Percentiles rank a stretch among this genome's conserved stretches.
phyloP scores from a whole-genome alignment of 2,329 filamentous ascomycete species.

The Talaromyces sp. region DNA sequence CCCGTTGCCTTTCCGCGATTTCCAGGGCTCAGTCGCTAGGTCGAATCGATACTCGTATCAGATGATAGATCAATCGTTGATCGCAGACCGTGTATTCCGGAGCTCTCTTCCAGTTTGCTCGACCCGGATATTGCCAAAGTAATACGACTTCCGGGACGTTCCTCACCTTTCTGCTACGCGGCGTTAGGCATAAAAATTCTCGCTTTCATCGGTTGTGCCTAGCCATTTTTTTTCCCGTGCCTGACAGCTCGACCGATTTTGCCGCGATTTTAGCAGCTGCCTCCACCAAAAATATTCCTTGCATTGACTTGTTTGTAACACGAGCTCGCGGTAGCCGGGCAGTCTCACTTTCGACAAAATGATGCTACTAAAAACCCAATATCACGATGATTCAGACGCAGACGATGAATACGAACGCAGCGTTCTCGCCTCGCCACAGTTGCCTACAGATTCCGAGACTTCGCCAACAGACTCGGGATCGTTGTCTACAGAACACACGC shows the following conservation, averaged over 20 bases:
- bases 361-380: constrained; percentile 35
- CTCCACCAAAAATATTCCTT: neutral
- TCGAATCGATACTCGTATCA: neutral
- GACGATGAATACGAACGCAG: constrained; percentile 63
- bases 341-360: neutral
- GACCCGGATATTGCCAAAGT: neutral
- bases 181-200: neutral
- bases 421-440: constrained; percentile 52
- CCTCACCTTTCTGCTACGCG: neutral
- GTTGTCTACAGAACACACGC: constrained; percentile 57
- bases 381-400: constrained; percentile 60
- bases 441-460: constrained; percentile 53
- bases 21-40: neutral
- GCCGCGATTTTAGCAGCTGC: too few species aligned
- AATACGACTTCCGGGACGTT: neutral
- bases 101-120: neutral
- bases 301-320: neutral
- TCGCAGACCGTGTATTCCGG: neutral
- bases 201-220: neutral
- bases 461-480: constrained; percentile 55
- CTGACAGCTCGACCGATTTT: neutral
- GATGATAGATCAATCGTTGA: neutral
- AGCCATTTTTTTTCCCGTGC: neutral
- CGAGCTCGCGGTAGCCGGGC: neutral
- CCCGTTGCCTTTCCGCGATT: neutral